Conservation (phyloP, 805 yeast genomes). For the Monosporozyma aerobia region DNA sequence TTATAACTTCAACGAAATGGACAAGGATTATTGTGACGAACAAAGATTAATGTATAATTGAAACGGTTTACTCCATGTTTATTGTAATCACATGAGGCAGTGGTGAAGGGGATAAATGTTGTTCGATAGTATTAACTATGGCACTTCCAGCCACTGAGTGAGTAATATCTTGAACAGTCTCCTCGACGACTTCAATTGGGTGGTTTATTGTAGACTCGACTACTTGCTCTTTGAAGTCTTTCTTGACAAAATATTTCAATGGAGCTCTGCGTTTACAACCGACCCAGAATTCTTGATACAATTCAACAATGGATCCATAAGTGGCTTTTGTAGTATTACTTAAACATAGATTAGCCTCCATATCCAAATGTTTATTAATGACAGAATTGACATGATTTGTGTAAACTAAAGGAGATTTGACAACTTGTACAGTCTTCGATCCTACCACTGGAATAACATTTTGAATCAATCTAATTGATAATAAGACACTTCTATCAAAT, state of each 20-base stretch:
- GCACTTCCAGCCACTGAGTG: not conserved
- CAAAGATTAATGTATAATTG: not conserved
- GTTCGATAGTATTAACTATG: not conserved
- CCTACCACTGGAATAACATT: constrained; percentile 20
- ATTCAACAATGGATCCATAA: constrained; percentile 24
- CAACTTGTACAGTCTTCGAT: not conserved
- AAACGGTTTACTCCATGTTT: not conserved
- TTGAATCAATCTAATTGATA: constrained; percentile 33
- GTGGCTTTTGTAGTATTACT: constrained; percentile 28
- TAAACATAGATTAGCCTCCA: constrained; percentile 31
- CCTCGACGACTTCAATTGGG: not conserved
- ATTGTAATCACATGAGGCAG: constrained; percentile 4
- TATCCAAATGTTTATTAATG: constrained; percentile 33
- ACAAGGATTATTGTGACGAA: not conserved
- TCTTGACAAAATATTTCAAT: not conserved
- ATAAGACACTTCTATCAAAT: constrained; percentile 40
- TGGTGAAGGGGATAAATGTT: not conserved
- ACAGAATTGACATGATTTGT: constrained; percentile 31
- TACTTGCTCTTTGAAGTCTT: not conserved
- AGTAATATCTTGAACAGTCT: not conserved
- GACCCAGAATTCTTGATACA: constrained; percentile 24
- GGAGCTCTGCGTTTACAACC: not conserved
- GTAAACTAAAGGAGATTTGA: constrained; percentile 30
- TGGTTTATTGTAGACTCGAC: not conserved
- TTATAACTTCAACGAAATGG: not conserved